Evolutionary conservation across 2,329 filamentous ascomycete species (phyloP).

Genomic region (Alternaria tenuissima): DNA sequence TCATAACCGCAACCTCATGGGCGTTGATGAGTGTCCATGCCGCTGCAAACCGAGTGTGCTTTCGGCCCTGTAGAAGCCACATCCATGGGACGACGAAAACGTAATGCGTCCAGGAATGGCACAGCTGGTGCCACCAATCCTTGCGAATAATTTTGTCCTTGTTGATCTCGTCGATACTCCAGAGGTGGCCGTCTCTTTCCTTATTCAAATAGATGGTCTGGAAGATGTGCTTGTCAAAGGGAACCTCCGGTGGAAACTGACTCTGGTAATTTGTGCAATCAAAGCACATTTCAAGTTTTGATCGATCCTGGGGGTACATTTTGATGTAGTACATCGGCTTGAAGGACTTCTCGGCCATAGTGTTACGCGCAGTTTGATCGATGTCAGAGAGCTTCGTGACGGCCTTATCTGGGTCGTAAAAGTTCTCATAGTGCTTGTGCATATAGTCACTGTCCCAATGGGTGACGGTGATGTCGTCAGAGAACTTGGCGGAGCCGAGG

Average conservation of each 20-base stretch:
- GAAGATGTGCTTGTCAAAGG: conserved; percentile 70
- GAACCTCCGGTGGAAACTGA: conserved; percentile 67
- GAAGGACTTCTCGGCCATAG: conserved; percentile 61
- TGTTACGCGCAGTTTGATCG: conserved; percentile 54
- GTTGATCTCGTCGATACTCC: conserved; percentile 68
- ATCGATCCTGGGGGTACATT: conserved; percentile 63
- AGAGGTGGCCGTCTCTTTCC: conserved; percentile 61
- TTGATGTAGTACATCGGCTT: conserved; percentile 73
- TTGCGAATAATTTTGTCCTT: conserved; percentile 67
- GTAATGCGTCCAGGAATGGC: conserved; percentile 70
- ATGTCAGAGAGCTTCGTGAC: conserved; percentile 52
- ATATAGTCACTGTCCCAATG: conserved; percentile 73
- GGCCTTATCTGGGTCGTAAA: conserved; percentile 60
- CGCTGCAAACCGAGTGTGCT: conserved; percentile 69
- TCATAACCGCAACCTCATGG: conserved; percentile 75
- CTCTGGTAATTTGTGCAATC: conserved; percentile 80
- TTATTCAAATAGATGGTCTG: conserved; percentile 74
- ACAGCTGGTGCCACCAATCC: conserved; percentile 74
- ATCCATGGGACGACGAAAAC: conserved; percentile 72
- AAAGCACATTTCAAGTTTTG: conserved; percentile 70
- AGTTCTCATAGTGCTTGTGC: conserved; percentile 72
- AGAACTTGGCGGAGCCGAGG: conserved; percentile 74
- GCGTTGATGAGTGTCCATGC: conserved; percentile 75
- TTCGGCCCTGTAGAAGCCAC: conserved; percentile 74
- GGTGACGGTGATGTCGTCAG: conserved; percentile 75